A percentile compares a stretch with the other conserved stretches of the same genome.
Evolutionary conservation across 208 protist species (phyloP).

Genomic region (Leishmania amazonensis): DNA sequence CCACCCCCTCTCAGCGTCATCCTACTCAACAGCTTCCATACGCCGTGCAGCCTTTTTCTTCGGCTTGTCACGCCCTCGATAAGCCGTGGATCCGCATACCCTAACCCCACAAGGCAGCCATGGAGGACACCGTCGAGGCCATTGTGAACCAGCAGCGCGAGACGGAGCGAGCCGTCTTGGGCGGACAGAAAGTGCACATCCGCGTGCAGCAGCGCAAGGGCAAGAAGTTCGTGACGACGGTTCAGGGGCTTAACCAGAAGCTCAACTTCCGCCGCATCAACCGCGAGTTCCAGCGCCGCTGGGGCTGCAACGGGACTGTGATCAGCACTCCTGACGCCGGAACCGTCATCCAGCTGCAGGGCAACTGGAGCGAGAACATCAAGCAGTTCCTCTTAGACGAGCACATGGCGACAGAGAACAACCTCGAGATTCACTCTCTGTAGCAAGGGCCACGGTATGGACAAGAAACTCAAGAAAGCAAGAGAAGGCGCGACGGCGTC

Average conservation of each 20-base stretch:
- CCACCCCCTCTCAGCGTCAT: neutral
- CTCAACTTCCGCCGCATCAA: conserved; percentile 95
- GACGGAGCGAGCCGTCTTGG: conserved; percentile 61
- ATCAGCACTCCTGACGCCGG: conserved; percentile 82
- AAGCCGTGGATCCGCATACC: neutral
- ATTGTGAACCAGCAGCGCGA: conserved; percentile 65
- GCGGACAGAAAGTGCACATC: conserved; percentile 94
- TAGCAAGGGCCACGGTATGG: conserved; percentile 38
- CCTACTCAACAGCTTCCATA: neutral
- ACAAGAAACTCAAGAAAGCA: neutral
- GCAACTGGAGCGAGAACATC: conserved; percentile 95
- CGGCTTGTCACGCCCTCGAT: conserved; percentile 12
- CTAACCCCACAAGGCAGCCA: neutral
- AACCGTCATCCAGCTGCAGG: conserved; percentile 97
- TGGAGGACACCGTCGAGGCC: conserved; percentile 37
- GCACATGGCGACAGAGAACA: conserved; percentile 81
- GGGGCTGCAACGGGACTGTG: conserved; percentile 96
- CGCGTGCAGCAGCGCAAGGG: conserved; percentile 97
- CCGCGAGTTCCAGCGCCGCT: conserved; percentile 87
- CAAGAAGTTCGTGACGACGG: conserved; percentile 96
- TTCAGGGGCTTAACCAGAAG: conserved; percentile 93
- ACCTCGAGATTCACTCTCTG: conserved; percentile 96
- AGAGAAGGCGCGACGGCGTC: neutral
- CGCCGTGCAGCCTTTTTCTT: conserved; percentile 1
- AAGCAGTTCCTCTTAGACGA: conserved; percentile 94